phyloP scores from a whole-genome alignment of 1,284 basidiomycete species.

The Pseudozyma pruni region DNA sequence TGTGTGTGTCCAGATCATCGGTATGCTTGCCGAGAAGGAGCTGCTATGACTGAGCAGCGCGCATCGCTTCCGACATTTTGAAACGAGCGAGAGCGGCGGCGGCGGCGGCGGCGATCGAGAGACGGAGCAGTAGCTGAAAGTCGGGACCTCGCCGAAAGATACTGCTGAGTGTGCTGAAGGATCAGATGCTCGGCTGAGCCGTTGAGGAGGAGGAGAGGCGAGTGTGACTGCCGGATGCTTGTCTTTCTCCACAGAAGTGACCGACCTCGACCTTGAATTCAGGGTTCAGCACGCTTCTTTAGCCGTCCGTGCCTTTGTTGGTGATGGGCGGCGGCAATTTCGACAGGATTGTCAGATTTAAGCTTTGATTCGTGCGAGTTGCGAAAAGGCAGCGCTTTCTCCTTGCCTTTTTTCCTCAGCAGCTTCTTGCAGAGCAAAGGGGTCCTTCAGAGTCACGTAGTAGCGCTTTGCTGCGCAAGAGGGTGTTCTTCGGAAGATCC shows the following conservation, averaged over 20 bases:
- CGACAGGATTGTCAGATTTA: background rate
- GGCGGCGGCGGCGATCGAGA: too few relatives aligned
- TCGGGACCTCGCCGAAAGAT: too few relatives aligned
- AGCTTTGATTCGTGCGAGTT: slow-evolving; percentile 18
- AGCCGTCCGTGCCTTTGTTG: too few relatives aligned
- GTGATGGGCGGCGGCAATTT: too few relatives aligned
- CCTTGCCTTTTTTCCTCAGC: background rate
- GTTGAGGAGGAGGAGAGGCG: background rate
- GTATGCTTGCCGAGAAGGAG: background rate
- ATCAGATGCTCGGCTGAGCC: too few relatives aligned
- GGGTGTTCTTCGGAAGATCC: slow-evolving; percentile 10
- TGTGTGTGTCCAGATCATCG: background rate
- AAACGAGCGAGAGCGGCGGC: too few relatives aligned
- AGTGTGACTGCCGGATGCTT: background rate
- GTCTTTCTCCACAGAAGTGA: slow-evolving; percentile 4
- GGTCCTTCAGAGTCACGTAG: too few relatives aligned
- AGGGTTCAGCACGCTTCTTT: slow-evolving; percentile 11
- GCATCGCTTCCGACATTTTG: too few relatives aligned
- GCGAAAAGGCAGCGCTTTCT: slow-evolving; percentile 1
- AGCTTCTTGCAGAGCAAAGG: too few relatives aligned
- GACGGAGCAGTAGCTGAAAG: too few relatives aligned
- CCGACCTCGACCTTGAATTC: slow-evolving; percentile 5
- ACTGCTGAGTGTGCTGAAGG: too few relatives aligned
- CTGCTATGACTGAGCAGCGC: too few relatives aligned
- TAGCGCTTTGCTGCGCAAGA: background rate